phyloP scores from a whole-genome alignment of 495 filamentous ascomycete genomes.

The Xylaria telfairii region DNA sequence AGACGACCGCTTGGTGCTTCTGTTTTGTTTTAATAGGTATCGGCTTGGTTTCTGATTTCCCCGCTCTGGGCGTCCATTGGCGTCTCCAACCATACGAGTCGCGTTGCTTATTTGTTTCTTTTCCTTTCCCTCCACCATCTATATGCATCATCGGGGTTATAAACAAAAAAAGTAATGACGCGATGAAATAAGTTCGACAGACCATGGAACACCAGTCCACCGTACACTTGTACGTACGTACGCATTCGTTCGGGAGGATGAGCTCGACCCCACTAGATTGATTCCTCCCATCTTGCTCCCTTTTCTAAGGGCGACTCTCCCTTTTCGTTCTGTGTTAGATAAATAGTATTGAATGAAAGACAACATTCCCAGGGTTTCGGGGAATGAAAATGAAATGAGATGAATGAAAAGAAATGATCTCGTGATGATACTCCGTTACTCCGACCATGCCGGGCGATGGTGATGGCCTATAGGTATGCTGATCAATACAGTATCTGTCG shows the following conservation, averaged over 20 bases:
- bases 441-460: neutral
- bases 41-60: neutral
- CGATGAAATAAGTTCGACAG: neutral
- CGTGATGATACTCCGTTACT: neutral
- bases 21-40: constrained; percentile 6
- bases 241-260: neutral
- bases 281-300: neutral
- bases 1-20: constrained; percentile 5
- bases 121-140: neutral
- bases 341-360: neutral
- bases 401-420: neutral
- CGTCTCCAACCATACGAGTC: neutral
- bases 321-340: neutral
- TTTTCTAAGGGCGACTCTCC: neutral
- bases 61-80: too few species aligned
- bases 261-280: neutral
- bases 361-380: neutral
- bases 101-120: neutral
- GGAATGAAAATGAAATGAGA: neutral
- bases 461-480: too few species aligned
- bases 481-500: neutral
- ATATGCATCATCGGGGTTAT: too few species aligned
- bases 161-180: constrained; percentile 3
- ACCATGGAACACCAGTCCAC: neutral
- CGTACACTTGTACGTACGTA: constrained; percentile 2